phyloP scores from a whole-genome alignment of 441 rosid species.

The Eugenia klotzschiana region DNA sequence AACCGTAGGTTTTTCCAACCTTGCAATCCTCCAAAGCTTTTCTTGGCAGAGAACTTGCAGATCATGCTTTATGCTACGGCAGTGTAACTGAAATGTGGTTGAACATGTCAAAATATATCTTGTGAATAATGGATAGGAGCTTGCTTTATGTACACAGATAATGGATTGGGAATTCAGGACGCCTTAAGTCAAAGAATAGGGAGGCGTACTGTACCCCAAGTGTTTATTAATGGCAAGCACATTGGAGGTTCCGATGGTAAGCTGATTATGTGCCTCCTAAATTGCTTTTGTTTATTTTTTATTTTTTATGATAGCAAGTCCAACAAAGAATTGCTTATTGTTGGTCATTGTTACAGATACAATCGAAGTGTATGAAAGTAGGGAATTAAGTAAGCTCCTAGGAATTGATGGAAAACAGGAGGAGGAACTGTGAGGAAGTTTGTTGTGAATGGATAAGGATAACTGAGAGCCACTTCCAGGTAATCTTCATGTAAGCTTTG shows the following conservation, averaged over 20 bases:
- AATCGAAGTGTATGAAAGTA: slow-evolving; percentile 49
- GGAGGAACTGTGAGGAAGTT: slow-evolving; percentile 29
- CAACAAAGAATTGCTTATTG: background rate
- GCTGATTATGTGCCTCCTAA: background rate
- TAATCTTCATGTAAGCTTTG: background rate
- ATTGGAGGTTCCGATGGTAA: slow-evolving; percentile 91
- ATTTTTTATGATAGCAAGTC: background rate
- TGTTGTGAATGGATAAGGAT: background rate
- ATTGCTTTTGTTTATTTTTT: too few species aligned
- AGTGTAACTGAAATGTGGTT: background rate
- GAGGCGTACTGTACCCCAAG: slow-evolving; percentile 88
- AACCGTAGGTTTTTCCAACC: background rate
- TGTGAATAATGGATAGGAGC: background rate
- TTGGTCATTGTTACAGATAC: slow-evolving; percentile 38
- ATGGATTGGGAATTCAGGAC: slow-evolving; percentile 54
- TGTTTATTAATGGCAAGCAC: slow-evolving; percentile 69
- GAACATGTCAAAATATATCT: background rate
- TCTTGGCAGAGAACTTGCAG: background rate
- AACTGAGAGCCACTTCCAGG: background rate
- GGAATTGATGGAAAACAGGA: slow-evolving; percentile 17
- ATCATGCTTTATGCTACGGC: background rate
- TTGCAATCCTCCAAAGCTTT: background rate
- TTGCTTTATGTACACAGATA: slow-evolving; percentile 29
- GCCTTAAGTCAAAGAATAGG: slow-evolving; percentile 48
- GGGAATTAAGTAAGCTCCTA: slow-evolving; percentile 51